A percentile compares a stretch with the other conserved stretches of the same genome.
Evolutionary conservation across 2,329 filamentous ascomycete genomes (phyloP).

Genomic region (Aspergillus sp.): DNA sequence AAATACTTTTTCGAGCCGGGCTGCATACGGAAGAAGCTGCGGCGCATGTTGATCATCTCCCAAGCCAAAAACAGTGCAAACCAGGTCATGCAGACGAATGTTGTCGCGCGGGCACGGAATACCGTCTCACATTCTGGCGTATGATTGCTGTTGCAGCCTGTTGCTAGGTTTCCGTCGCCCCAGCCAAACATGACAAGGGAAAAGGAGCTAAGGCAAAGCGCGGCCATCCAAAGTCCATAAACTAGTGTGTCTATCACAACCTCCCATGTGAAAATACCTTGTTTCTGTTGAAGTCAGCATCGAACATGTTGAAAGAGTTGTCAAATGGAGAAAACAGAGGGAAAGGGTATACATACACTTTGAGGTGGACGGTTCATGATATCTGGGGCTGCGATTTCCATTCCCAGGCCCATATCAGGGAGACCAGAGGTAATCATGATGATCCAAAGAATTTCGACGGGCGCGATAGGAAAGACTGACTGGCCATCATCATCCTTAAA

Average conservation of each 20-base stretch:
- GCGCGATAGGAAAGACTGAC: conserved; percentile 81
- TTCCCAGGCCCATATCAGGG: conserved; percentile 82
- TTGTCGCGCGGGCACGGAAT: conserved; percentile 68
- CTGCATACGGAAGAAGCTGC: conserved; percentile 71
- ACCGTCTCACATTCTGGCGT: conserved; percentile 55
- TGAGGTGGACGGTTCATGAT: conserved; percentile 79
- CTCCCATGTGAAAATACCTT: conserved; percentile 72
- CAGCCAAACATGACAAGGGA: conserved; percentile 60
- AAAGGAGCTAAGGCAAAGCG: conserved; percentile 61
- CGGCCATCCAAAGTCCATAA: conserved; percentile 74
- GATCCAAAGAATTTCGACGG: conserved; percentile 87
- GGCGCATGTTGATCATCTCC: conserved; percentile 70
- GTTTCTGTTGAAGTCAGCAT: conserved; percentile 34
- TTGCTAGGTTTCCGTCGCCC: conserved; percentile 56
- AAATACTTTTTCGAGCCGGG: conserved; percentile 56
- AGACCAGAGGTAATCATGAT: conserved; percentile 89
- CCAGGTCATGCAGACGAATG: conserved; percentile 71
- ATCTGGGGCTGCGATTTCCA: conserved; percentile 69
- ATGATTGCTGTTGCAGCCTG: conserved; percentile 57
- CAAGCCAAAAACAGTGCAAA: conserved; percentile 72
- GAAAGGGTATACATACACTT: conserved; percentile 24
- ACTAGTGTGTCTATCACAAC: conserved; percentile 74
- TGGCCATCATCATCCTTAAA: conserved; percentile 69
- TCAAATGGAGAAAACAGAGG: no score
- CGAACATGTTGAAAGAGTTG: background rate